Evolutionary conservation across 306 rosid species (phyloP).

Genomic region (Pyrus communis): DNA sequence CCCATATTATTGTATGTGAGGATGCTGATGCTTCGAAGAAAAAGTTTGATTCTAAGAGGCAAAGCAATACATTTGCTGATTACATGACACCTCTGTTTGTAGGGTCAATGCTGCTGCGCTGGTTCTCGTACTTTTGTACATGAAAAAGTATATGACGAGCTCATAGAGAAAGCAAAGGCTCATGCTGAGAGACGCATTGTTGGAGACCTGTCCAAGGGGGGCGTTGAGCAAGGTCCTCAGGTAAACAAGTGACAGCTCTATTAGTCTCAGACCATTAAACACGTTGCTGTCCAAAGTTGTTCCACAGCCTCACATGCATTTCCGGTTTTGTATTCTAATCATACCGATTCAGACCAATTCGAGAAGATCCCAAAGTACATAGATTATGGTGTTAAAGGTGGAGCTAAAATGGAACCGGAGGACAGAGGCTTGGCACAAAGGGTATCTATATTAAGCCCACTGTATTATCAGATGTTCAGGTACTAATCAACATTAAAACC

Average conservation of each 20-base stretch:
- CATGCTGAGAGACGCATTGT: conserved; percentile 72
- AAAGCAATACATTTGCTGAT: conserved; percentile 6
- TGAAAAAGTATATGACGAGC: conserved; percentile 69
- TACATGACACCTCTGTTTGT: conserved; percentile 11
- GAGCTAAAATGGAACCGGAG: conserved; percentile 88
- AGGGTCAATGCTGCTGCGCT: conserved; percentile 98
- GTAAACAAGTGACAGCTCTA: conserved; percentile 16
- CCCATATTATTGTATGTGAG: conserved; percentile 84
- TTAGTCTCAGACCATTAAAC: not conserved
- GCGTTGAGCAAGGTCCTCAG: conserved; percentile 98
- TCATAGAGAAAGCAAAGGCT: conserved; percentile 71
- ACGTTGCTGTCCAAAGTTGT: not conserved
- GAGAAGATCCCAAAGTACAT: conserved; percentile 67
- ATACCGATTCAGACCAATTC: conserved; percentile 76
- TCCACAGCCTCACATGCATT: not conserved
- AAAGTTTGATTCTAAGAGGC: not conserved
- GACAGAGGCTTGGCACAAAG: conserved; percentile 60
- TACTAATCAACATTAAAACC: conserved; percentile 11
- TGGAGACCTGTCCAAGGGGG: conserved; percentile 83
- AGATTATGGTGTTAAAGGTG: conserved; percentile 57
- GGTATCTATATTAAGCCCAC: conserved; percentile 85
- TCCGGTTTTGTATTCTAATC: not conserved
- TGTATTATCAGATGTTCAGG: conserved; percentile 82
- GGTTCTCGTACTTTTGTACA: conserved; percentile 94
- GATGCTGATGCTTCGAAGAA: conserved; percentile 55